A percentile compares a stretch with the other conserved stretches of the same genome.
Evolutionary conservation across 192 early-diverging fungal genomes (phyloP).

Genomic region (Backusella morwellensis): DNA sequence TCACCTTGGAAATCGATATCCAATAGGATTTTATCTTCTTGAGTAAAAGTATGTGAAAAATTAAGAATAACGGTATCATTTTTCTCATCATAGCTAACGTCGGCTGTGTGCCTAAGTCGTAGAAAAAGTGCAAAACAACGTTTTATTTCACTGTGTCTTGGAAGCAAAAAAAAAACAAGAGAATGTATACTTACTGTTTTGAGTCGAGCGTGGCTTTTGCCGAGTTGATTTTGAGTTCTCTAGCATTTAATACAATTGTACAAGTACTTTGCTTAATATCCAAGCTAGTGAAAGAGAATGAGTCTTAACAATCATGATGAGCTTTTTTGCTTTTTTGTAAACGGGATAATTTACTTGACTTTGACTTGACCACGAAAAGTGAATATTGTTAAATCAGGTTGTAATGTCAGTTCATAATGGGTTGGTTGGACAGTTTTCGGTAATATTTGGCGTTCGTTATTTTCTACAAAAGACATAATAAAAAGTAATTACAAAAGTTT

Average conservation of each 20-base stretch:
- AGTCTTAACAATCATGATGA: not conserved
- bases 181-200: slow-evolving; percentile 32
- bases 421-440: slow-evolving; percentile 80
- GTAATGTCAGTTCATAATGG: slow-evolving; percentile 80
- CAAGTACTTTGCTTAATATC: slow-evolving; percentile 60
- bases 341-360: slow-evolving; percentile 53
- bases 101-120: slow-evolving; percentile 15
- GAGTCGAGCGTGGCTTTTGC: slow-evolving; percentile 41
- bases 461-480: not conserved
- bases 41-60: slow-evolving; percentile 56
- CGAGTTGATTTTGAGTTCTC: slow-evolving; percentile 64
- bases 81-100: slow-evolving; percentile 43
- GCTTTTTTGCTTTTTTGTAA: not conserved
- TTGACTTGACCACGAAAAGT: slow-evolving; percentile 76
- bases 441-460: slow-evolving; percentile 58
- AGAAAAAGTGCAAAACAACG: not conserved
- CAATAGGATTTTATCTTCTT: slow-evolving; percentile 38
- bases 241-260: slow-evolving; percentile 61
- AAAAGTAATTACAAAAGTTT: not conserved
- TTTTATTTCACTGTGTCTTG: not conserved
- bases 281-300: slow-evolving; percentile 33
- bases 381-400: slow-evolving; percentile 81
- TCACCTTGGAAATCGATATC: slow-evolving; percentile 59
- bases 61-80: slow-evolving; percentile 50
- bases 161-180: not conserved